Percentiles rank a stretch among this genome's conserved stretches.
phyloP scores from a whole-genome alignment of 768 basidiomycete genomes.

The Boletus insuetus region DNA sequence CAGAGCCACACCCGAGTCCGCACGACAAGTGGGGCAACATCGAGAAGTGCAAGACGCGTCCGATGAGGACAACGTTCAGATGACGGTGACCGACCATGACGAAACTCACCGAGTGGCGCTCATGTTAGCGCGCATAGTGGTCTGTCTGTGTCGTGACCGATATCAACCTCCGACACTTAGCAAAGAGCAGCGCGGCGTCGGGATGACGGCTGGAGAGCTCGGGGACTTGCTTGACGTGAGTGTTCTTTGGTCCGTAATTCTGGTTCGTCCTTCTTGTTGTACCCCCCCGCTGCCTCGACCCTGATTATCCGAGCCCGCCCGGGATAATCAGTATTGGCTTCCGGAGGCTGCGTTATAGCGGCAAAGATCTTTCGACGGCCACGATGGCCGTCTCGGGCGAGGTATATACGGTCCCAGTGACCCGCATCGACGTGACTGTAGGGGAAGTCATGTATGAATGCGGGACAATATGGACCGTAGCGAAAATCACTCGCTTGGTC shows the following conservation, averaged over 20 bases:
- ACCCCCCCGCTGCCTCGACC: slow-evolving; percentile 12
- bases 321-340: slow-evolving; percentile 6
- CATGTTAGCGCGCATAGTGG: slow-evolving; percentile 21
- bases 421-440: slow-evolving; percentile 13
- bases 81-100: not conserved
- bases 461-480: not conserved
- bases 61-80: not conserved
- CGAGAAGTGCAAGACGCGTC: not conserved
- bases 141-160: slow-evolving; percentile 23
- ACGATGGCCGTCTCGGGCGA: not conserved
- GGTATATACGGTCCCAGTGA: slow-evolving; percentile 4
- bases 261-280: not conserved
- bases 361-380: slow-evolving; percentile 10
- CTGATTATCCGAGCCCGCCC: slow-evolving; percentile 12
- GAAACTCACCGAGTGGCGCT: slow-evolving; percentile 16
- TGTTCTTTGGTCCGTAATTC: not conserved
- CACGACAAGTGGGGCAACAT: not conserved
- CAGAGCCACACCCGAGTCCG: slow-evolving; percentile 5
- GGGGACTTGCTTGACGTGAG: slow-evolving; percentile 34
- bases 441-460: slow-evolving; percentile 1
- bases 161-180: slow-evolving; percentile 10
- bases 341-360: slow-evolving; percentile 12
- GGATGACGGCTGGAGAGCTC: slow-evolving; percentile 30
- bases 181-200: slow-evolving; percentile 8
- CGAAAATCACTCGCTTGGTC: not conserved